phyloP scores from a whole-genome alignment of 1,284 basidiomycete genomes.

The Xerocomus amazonicus region DNA sequence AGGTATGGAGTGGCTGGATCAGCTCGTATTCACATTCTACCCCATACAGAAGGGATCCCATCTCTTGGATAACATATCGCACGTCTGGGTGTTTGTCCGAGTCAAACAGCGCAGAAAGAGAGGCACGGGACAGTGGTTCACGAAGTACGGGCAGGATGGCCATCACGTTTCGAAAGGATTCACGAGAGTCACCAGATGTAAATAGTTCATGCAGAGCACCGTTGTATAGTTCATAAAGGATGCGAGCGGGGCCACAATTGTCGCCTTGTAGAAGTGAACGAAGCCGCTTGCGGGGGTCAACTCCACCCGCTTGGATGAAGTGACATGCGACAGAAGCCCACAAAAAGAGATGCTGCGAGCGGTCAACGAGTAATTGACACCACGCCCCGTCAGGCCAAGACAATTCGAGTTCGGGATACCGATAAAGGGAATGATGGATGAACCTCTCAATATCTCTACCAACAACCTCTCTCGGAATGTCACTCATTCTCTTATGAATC shows the following conservation, averaged over 20 bases:
- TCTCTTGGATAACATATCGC: not conserved
- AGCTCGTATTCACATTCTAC: not conserved
- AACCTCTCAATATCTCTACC: slow-evolving; percentile 3
- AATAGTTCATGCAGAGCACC: not conserved
- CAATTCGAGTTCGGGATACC: not conserved
- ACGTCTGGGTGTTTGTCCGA: not conserved
- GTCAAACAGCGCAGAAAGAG: not conserved
- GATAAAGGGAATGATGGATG: not conserved
- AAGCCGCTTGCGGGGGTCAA: not conserved
- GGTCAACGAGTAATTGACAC: not conserved
- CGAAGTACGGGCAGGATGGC: not conserved
- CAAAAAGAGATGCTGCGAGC: slow-evolving; percentile 4
- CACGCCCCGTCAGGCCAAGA: slow-evolving; percentile 1
- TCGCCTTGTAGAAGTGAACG: not conserved
- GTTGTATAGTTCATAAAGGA: not conserved
- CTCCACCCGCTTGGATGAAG: not conserved
- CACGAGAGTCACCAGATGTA: not conserved
- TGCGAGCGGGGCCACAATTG: not conserved
- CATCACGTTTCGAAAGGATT: slow-evolving; percentile 1
- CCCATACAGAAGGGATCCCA: not conserved
- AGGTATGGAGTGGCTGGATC: not conserved
- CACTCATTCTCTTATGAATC: not conserved
- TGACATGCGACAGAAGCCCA: not conserved
- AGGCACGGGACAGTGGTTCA: not conserved
- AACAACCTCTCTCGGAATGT: not conserved